phyloP scores from a whole-genome alignment of 371 early-diverging fungal species.

The Lichtheimia hyalospora region DNA sequence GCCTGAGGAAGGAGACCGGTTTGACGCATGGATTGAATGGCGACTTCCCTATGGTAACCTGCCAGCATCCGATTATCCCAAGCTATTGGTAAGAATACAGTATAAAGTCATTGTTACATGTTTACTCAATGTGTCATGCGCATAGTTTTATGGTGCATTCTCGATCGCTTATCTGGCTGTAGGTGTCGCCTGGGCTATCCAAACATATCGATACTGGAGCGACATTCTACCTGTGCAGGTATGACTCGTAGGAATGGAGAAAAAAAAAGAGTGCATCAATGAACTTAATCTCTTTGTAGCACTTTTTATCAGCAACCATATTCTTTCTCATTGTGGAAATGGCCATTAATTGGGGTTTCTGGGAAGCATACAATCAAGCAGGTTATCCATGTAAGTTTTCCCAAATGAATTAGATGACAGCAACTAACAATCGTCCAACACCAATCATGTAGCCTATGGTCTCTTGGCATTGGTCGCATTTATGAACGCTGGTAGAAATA shows the following conservation, averaged over 20 bases:
- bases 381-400: constrained; percentile 45
- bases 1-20: constrained; percentile 28
- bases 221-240: constrained; percentile 87
- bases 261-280: background rate
- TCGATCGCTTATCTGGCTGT: constrained; percentile 73
- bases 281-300: background rate
- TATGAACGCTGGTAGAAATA: constrained; percentile 88
- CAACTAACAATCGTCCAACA: no score
- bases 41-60: constrained; percentile 81
- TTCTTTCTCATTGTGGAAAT: constrained; percentile 27
- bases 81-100: constrained; percentile 62
- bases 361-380: constrained; percentile 73
- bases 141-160: constrained; percentile 67
- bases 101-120: no score
- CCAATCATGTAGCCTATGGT: constrained; percentile 43
- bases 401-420: background rate
- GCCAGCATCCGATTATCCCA: constrained; percentile 86
- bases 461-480: constrained; percentile 69
- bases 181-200: constrained; percentile 73
- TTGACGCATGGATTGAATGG: constrained; percentile 68
- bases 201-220: constrained; percentile 77
- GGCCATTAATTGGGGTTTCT: constrained; percentile 85
- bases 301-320: constrained; percentile 1
- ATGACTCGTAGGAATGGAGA: background rate
- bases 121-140: background rate